Evolutionary conservation across 495 filamentous ascomycete species (phyloP).

Genomic region (Lophiotrema nucula): DNA sequence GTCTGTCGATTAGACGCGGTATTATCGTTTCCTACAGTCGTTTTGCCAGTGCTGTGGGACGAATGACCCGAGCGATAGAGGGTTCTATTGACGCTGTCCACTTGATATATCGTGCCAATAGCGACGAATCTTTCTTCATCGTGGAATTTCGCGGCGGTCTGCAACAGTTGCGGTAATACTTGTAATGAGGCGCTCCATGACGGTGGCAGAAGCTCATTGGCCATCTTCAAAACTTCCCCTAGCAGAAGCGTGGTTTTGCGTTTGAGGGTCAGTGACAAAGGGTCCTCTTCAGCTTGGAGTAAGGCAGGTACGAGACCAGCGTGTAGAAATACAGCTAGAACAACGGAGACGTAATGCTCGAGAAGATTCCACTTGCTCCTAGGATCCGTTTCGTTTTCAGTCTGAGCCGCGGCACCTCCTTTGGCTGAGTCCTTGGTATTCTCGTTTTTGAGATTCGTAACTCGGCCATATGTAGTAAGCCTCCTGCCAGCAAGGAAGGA

Average conservation of each 20-base stretch:
- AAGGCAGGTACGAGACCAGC: slow-evolving; percentile 72
- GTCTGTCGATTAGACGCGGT: slow-evolving; percentile 39
- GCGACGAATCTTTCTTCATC: slow-evolving; percentile 73
- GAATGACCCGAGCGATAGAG: slow-evolving; percentile 72
- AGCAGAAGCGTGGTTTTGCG: slow-evolving; percentile 88
- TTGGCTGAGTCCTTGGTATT: slow-evolving; percentile 52
- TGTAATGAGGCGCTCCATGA: slow-evolving; percentile 77
- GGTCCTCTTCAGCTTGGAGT: slow-evolving; percentile 65
- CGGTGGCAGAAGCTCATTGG: slow-evolving; percentile 78
- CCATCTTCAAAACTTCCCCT: slow-evolving; percentile 84
- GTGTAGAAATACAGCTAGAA: slow-evolving; percentile 81
- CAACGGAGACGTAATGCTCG: slow-evolving; percentile 88
- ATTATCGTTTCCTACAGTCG: slow-evolving; percentile 20
- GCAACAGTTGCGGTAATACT: slow-evolving; percentile 76
- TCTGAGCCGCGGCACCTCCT: slow-evolving; percentile 42
- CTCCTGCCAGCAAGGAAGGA: slow-evolving; percentile 90
- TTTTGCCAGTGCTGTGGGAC: slow-evolving; percentile 48
- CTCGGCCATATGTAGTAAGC: slow-evolving; percentile 87
- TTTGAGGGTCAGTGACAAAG: slow-evolving; percentile 69
- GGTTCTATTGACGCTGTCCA: slow-evolving; percentile 94
- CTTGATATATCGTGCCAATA: slow-evolving; percentile 88
- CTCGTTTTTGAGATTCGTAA: slow-evolving; percentile 70
- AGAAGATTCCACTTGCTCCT: slow-evolving; percentile 80
- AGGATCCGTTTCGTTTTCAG: slow-evolving; percentile 62
- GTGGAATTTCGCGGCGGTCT: slow-evolving; percentile 67